Conservation (phyloP, 805 yeast species). For the Teunomyces gatunensis region DNA sequence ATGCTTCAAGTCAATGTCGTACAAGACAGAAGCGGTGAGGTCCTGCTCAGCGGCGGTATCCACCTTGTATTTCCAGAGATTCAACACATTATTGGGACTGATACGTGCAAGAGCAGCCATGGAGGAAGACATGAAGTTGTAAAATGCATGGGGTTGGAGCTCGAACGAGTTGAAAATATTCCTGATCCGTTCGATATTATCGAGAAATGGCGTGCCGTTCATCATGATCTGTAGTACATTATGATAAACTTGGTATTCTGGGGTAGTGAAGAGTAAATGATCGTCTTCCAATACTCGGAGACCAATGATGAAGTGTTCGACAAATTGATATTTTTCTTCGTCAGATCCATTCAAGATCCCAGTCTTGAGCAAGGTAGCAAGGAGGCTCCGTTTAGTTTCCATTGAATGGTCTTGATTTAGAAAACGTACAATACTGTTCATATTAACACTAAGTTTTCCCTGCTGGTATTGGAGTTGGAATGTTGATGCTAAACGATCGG, state of each 20-base stretch:
- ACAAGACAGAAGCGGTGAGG: conserved; percentile 2
- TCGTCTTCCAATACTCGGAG: conserved; percentile 16
- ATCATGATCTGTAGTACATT: conserved; percentile 19
- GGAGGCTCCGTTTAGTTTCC: conserved; percentile 18
- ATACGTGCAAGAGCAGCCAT: conserved; percentile 12
- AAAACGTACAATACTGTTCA: conserved; percentile 11
- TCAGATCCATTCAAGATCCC: conserved; percentile 16
- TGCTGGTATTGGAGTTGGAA: conserved; percentile 17
- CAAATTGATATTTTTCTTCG: conserved; percentile 12
- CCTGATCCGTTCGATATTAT: conserved; percentile 11
- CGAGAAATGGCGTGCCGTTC: conserved; percentile 7
- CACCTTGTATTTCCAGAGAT: conserved; percentile 21
- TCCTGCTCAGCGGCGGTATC: conserved; percentile 4
- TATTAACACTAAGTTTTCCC: conserved; percentile 11
- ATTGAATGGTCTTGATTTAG: conserved; percentile 13
- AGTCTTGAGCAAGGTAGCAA: conserved; percentile 13
- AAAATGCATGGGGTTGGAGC: conserved; percentile 5
- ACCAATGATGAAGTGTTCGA: conserved; percentile 16
- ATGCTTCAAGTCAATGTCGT: conserved; percentile 23
- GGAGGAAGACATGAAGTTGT: conserved; percentile 16
- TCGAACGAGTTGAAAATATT: conserved; percentile 3
- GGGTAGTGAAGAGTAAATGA: conserved; percentile 16
- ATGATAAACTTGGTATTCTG: conserved; percentile 17
- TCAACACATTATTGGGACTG: conserved; percentile 15
- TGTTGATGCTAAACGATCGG: conserved; percentile 23